A percentile compares a stretch with the other conserved stretches of the same genome.
Evolutionary conservation across 495 filamentous ascomycete species (phyloP).

Genomic region (Parmelia sp.): DNA sequence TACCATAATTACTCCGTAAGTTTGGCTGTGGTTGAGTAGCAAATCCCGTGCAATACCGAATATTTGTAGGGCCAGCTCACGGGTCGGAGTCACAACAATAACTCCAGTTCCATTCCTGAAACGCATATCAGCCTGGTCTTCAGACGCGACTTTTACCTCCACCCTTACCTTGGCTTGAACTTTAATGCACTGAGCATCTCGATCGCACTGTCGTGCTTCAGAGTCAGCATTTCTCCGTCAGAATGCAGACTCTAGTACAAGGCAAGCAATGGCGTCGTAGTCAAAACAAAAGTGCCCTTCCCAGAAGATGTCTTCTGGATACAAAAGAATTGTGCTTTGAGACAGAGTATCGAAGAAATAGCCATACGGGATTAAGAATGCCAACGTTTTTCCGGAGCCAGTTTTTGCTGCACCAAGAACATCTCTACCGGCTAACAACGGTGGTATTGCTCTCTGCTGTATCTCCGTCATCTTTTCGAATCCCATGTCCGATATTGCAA

Average conservation of each 20-base stretch:
- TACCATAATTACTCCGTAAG: constrained; percentile 36
- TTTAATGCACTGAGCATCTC: constrained; percentile 88
- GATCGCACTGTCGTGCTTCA: constrained; percentile 43
- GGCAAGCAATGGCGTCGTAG: neutral
- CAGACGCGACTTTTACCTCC: constrained; percentile 19
- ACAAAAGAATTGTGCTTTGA: too few relatives aligned
- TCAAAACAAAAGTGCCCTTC: neutral
- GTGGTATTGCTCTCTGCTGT: constrained; percentile 80
- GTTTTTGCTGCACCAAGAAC: constrained; percentile 96
- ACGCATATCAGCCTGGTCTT: constrained; percentile 21
- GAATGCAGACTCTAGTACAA: neutral
- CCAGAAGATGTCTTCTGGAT: too few relatives aligned
- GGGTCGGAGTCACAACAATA: constrained; percentile 78
- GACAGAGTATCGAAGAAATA: too few relatives aligned
- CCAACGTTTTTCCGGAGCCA: constrained; percentile 89
- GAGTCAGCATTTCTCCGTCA: neutral
- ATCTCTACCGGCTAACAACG: constrained; percentile 81
- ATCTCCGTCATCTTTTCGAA: constrained; percentile 97
- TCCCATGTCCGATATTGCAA: constrained; percentile 83
- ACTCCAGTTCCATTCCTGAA: constrained; percentile 47
- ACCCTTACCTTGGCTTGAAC: constrained; percentile 71
- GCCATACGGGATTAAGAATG: constrained; percentile 73
- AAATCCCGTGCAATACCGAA: constrained; percentile 92
- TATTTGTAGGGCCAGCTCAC: constrained; percentile 91
- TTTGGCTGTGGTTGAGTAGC: constrained; percentile 82